These are phyloP conservation scores for Suhomyces taliae DNA, from an alignment of 1,139 yeast genomes.

Conservation along the genomic window DNA sequence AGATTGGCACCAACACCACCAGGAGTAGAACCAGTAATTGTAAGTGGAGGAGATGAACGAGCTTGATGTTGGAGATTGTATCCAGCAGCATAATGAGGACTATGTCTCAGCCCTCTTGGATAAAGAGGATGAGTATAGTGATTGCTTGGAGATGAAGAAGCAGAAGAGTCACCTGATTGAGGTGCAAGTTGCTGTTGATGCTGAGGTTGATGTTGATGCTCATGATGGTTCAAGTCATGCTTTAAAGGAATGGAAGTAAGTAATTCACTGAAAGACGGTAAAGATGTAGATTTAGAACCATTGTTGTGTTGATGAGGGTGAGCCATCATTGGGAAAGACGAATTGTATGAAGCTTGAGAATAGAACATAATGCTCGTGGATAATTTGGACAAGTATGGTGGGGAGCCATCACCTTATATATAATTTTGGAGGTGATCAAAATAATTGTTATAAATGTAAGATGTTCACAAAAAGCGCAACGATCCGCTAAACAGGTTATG, in stretches of 20 bases:
- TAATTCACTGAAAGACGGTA: conserved; percentile 42
- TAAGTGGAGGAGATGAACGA: too few species aligned
- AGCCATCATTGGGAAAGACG: neutral
- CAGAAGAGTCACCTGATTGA: conserved; percentile 4
- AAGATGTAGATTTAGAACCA: conserved; percentile 8
- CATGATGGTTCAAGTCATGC: conserved; percentile 18
- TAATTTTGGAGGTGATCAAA: conserved; percentile 3
- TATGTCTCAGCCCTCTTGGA: conserved; percentile 1
- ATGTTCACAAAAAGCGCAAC: neutral
- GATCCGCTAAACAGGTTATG: neutral
- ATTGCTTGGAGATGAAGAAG: conserved; percentile 6
- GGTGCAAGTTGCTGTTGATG: conserved; percentile 2
- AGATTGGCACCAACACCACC: neutral
- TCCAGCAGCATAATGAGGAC: neutral
- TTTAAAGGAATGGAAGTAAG: conserved; percentile 39
- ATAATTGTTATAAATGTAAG: conserved; percentile 4
- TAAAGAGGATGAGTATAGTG: conserved; percentile 7
- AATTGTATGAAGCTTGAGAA: conserved; percentile 2
- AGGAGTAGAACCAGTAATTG: neutral
- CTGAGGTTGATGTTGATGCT: neutral
- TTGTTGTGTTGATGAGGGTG: neutral
- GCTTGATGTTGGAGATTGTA: too few species aligned
- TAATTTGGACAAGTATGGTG: neutral
- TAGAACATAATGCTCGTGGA: conserved; percentile 7
- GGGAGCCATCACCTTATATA: conserved; percentile 1